Evolutionary conservation across 2,329 filamentous ascomycete species (phyloP), one percentile per base, ranked within the genome.

Genomic region (Curvularia verruculosa): DNA sequence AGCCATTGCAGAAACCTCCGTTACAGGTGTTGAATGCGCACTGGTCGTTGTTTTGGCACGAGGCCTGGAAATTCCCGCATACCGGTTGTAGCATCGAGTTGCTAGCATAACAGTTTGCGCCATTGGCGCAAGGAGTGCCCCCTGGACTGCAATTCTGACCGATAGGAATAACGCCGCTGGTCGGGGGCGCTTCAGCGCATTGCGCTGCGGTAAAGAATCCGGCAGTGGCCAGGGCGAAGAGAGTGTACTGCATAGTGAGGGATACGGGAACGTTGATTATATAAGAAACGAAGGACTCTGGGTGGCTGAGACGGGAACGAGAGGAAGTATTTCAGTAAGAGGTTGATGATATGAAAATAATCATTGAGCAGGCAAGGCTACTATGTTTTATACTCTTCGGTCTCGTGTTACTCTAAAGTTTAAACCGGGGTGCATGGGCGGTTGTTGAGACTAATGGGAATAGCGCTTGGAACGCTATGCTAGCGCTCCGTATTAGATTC

Each of bases 1-100:
- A 47, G 23, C 59, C 64, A 49, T 66, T 68, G 54, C 65, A 68
- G 31, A 65, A 43, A 10, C 64, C 64, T 34, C 54, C 13, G 18
- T 67, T 62, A 49, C 65, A 67, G 0, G 50, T 62, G 54, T 68
- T 68, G 56, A 59, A 68, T 6, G 64, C 62, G 47, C 64, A 64
- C 45, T 67, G 62, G 37, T 61, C 26, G 52, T 67, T 49, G 40
- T 46, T 62, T 1, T 52, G 64, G 56, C 65, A 67, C 9, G 53
- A 10, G 12, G 65, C 54, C n/a, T 68, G 60, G 50, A 65, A 67
- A 29, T 67, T 67, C 23, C 62, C 64, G 56, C 64, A 68, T 3
- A 52, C 23, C 9, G 60, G 21, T 19, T 56, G 51, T 10, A 56
- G 55, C 41, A 45, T 52, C 1, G 54, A 66, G 55, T 67, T 67